Evolutionary conservation across 2,329 filamentous ascomycete species (phyloP), one percentile per base, ranked within the genome.

Genomic region (Bipolaris oryzae): DNA sequence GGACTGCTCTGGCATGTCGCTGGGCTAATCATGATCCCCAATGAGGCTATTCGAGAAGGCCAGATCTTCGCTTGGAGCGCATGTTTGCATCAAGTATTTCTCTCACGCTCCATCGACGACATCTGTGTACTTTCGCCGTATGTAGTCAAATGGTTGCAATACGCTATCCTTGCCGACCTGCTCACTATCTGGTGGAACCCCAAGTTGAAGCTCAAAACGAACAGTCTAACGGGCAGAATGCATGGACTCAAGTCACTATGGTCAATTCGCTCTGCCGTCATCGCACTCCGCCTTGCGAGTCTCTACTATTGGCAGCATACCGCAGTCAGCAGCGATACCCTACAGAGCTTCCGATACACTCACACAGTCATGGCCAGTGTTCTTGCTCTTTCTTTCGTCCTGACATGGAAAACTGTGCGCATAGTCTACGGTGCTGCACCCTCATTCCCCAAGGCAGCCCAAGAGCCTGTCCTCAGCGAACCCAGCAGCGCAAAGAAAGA

Each of bases 151-250:
- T 35, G 68, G 18, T 60, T 71, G 23, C 49, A 60, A 21, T 63
- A 46, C n/a, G 68, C 83, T 18, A 74, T 88, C 18, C 64, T 76
- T 50, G 74, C 81, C 11, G 83, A 82, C 34, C 62, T 85, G 2
- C 64, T 82, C 16, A 82, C 86, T 3, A 74, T 83, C 11, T 89
- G 86, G 82, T 91, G 89, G 89, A 91, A 90, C 60, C 87, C 87
- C 0, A 83, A 83, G 56, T 84, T 90, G 62, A 81, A 84, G 33
- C 81, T 87, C 64, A 84, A 87, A 85, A 52, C 89, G 83, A 70
- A 84, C 80, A 25, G 82, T 78, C 59, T 86, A 84, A 66, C 70
- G 2, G 72, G 71, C 15, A 66, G 71, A 54, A 79, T 90, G 31
- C 71, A 82, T 3, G 87, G 88, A 0, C 81, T 90, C 11, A 78